These are phyloP conservation scores for Astrocystis sublimbata DNA, from an alignment of 495 filamentous ascomycete genomes.

Conservation along the genomic window DNA sequence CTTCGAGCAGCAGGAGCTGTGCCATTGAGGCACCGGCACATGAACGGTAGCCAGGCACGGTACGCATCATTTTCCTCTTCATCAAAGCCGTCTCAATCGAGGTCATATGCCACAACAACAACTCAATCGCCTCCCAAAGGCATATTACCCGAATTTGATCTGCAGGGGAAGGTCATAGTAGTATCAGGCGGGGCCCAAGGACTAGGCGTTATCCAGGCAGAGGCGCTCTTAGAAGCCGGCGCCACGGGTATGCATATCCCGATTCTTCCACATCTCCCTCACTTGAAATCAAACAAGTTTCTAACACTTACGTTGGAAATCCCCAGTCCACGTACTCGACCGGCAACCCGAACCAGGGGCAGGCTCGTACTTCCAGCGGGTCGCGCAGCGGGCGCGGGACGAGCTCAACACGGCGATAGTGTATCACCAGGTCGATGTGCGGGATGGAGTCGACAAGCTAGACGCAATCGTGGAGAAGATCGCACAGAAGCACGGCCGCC, in stretches of 20 bases:
- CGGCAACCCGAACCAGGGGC: conserved; percentile 44
- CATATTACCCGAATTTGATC: conserved; percentile 73
- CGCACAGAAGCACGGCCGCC: conserved; percentile 65
- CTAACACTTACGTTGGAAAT: conserved; percentile 19
- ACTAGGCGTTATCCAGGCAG: conserved; percentile 74
- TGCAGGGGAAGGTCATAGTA: conserved; percentile 72
- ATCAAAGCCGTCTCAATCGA: conserved; percentile 18
- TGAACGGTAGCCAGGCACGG: conserved; percentile 12
- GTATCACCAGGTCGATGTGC: conserved; percentile 84
- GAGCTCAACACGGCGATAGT: conserved; percentile 69
- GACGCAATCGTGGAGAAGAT: conserved; percentile 69
- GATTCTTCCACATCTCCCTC: too few relatives aligned
- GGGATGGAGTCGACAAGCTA: conserved; percentile 64
- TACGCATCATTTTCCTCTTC: conserved; percentile 14
- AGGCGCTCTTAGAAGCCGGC: conserved; percentile 78
- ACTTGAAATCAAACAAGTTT: neutral
- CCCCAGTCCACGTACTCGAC: conserved; percentile 59
- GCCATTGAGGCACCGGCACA: conserved; percentile 6
- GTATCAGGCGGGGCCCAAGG: conserved; percentile 81
- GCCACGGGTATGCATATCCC: conserved; percentile 53
- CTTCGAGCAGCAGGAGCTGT: conserved; percentile 12
- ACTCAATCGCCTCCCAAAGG: conserved; percentile 17
- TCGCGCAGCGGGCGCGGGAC: conserved; percentile 63
- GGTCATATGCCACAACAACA: conserved; percentile 8
- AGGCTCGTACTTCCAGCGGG: conserved; percentile 53